A percentile compares a stretch with the other conserved stretches of the same genome.
Evolutionary conservation across 1,284 basidiomycete species (phyloP).

Genomic region (Ceratobasidium sp.): DNA sequence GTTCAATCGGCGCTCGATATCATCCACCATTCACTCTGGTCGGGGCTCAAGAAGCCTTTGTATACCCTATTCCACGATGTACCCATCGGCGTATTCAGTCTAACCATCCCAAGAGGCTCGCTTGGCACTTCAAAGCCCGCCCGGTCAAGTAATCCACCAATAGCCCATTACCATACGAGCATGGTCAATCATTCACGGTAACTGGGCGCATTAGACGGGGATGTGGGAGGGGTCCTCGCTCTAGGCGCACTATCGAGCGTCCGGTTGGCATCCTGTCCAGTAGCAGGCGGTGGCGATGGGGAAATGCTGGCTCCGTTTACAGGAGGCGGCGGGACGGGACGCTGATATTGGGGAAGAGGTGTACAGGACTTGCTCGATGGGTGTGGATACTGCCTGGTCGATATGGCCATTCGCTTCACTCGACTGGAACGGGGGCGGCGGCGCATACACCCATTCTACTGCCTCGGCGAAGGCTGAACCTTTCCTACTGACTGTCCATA

Average conservation of each 20-base stretch:
- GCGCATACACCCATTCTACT: slow-evolving; percentile 53
- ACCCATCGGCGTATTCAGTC: slow-evolving; percentile 78
- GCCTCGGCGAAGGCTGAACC: slow-evolving; percentile 47
- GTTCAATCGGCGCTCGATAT: slow-evolving; percentile 89
- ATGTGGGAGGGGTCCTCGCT: slow-evolving; percentile 55
- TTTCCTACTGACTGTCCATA: slow-evolving; percentile 25
- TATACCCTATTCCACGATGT: not conserved
- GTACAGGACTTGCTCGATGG: slow-evolving; percentile 55
- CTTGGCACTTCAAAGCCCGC: slow-evolving; percentile 79
- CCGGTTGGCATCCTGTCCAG: slow-evolving; percentile 25
- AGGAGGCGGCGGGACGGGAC: slow-evolving; percentile 29
- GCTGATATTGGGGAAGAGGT: slow-evolving; percentile 52
- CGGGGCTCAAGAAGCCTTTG: slow-evolving; percentile 65
- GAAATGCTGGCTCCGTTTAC: slow-evolving; percentile 53
- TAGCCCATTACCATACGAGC: slow-evolving; percentile 58
- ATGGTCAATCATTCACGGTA: slow-evolving; percentile 77
- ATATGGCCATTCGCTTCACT: slow-evolving; percentile 47
- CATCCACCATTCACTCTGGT: slow-evolving; percentile 88
- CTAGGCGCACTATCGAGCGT: slow-evolving; percentile 55
- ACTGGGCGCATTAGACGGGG: slow-evolving; percentile 66
- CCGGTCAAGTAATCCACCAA: slow-evolving; percentile 58
- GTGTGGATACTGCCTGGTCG: slow-evolving; percentile 51
- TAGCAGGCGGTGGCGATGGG: slow-evolving; percentile 49
- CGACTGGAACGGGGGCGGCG: slow-evolving; percentile 52
- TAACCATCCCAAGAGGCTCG: slow-evolving; percentile 73